Percentiles rank a stretch among this genome's conserved stretches.
These are phyloP conservation scores for Stemphylium lycopersici DNA, from an alignment of 2,329 filamentous ascomycete species.

Conservation along the genomic window DNA sequence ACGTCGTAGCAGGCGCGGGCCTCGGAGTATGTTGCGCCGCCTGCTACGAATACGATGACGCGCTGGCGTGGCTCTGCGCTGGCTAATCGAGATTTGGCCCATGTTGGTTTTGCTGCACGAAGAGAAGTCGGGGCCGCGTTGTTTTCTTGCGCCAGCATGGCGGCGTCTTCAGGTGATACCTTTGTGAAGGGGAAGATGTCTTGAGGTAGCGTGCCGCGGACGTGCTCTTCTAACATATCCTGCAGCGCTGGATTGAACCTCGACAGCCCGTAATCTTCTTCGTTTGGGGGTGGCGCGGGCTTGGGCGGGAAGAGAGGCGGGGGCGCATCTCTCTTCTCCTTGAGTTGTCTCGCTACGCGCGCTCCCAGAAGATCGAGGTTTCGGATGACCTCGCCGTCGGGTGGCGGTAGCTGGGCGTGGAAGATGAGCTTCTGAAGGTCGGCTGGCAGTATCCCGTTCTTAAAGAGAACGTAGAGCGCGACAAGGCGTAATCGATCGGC, in stretches of 20 bases:
- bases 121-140: constrained; percentile 67
- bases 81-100: constrained; percentile 81
- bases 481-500: constrained; percentile 84
- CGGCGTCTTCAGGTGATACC: constrained; percentile 66
- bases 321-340: constrained; percentile 72
- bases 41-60: constrained; percentile 92
- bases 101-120: constrained; percentile 89
- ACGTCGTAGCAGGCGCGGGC: constrained; percentile 87
- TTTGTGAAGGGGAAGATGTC: constrained; percentile 57
- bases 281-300: constrained; percentile 56
- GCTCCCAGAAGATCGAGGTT: constrained; percentile 86
- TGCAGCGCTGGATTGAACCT: constrained; percentile 84
- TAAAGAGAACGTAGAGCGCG: constrained; percentile 82
- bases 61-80: constrained; percentile 84
- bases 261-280: constrained; percentile 82
- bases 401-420: constrained; percentile 77
- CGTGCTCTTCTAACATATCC: constrained; percentile 76
- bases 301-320: constrained; percentile 76
- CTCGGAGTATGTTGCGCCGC: constrained; percentile 93
- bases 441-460: constrained; percentile 80
- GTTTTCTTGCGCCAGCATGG: constrained; percentile 61
- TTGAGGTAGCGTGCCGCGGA: constrained; percentile 51
- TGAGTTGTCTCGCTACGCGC: constrained; percentile 72
- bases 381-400: constrained; percentile 73
- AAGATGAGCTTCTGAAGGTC: constrained; percentile 84